Conservation (phyloP, 305 asterid genomes). For the Ajuga reptans region DNA sequence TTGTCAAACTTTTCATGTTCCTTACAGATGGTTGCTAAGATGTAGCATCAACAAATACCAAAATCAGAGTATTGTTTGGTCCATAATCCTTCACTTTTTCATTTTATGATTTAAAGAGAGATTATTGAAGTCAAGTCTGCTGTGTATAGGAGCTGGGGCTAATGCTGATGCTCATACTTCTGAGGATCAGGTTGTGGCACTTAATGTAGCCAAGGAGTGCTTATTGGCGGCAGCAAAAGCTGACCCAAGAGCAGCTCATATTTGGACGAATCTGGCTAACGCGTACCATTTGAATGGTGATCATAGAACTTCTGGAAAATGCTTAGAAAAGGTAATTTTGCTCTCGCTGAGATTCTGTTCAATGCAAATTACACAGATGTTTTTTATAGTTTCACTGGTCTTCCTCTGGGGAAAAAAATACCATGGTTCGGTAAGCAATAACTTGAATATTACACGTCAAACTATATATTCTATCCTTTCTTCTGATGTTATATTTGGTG, state of each 20-base stretch:
- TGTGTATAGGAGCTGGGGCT: constrained; percentile 66
- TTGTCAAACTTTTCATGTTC: background rate
- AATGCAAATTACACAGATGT: background rate
- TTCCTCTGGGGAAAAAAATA: background rate
- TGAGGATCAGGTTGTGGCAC: constrained; percentile 46
- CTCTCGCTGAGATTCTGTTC: background rate
- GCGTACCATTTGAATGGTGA: constrained; percentile 81
- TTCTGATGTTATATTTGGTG: constrained; percentile 1
- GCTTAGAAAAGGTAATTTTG: constrained; percentile 70
- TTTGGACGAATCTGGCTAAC: constrained; percentile 86
- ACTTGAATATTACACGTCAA: background rate
- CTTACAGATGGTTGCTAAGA: background rate
- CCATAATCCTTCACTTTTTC: background rate
- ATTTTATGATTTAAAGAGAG: background rate
- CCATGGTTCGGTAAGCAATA: background rate
- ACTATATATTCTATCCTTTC: background rate
- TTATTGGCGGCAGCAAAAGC: constrained; percentile 74
- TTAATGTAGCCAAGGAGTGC: constrained; percentile 77
- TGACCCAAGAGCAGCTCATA: constrained; percentile 80
- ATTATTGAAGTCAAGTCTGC: constrained; percentile 3
- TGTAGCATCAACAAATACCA: background rate
- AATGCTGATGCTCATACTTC: constrained; percentile 45
- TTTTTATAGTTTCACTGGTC: background rate
- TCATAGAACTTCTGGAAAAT: constrained; percentile 68
- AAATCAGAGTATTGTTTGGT: constrained; percentile 6